Evolutionary conservation across 768 basidiomycete species (phyloP).

Genomic region (Kwoniella newhampshirensis): DNA sequence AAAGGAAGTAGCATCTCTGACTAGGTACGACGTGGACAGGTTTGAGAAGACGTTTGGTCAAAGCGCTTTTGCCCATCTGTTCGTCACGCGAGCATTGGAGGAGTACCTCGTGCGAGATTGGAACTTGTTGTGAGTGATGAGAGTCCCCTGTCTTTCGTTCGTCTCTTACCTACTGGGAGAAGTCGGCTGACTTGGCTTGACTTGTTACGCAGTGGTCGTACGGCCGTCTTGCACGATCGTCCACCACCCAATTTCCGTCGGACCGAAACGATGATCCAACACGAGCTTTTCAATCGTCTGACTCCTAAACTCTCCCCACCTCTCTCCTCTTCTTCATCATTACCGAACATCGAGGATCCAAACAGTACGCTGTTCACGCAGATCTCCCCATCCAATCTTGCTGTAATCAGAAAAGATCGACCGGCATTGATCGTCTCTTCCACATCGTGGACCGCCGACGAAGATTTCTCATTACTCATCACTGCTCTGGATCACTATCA

Average conservation of each 20-base stretch:
- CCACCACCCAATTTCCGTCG: constrained; percentile 82
- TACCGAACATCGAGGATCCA: constrained; percentile 51
- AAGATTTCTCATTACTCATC: constrained; percentile 84
- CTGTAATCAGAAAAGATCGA: constrained; percentile 66
- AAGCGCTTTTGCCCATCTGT: constrained; percentile 81
- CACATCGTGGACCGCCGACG: constrained; percentile 97
- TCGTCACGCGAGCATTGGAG: constrained; percentile 87
- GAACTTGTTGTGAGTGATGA: constrained; percentile 66
- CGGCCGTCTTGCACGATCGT: constrained; percentile 79
- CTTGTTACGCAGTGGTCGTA: constrained; percentile 63
- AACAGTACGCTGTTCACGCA: constrained; percentile 60
- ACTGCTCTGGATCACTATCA: constrained; percentile 74
- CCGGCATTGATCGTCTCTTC: constrained; percentile 86
- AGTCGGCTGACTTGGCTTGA: not conserved
- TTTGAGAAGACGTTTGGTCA: constrained; percentile 80
- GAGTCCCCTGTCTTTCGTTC: too few species aligned
- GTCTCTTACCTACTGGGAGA: too few species aligned
- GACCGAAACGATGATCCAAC: constrained; percentile 67
- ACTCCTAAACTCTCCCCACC: not conserved
- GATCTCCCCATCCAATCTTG: constrained; percentile 59
- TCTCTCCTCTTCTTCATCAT: constrained; percentile 31
- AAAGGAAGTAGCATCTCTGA: not conserved
- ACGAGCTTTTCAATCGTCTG: constrained; percentile 61
- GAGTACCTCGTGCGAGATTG: constrained; percentile 69
- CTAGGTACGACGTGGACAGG: constrained; percentile 58